These are phyloP conservation scores for Sistotremastrum niveocremeum DNA, from an alignment of 768 basidiomycete species.

Conservation along the genomic window DNA sequence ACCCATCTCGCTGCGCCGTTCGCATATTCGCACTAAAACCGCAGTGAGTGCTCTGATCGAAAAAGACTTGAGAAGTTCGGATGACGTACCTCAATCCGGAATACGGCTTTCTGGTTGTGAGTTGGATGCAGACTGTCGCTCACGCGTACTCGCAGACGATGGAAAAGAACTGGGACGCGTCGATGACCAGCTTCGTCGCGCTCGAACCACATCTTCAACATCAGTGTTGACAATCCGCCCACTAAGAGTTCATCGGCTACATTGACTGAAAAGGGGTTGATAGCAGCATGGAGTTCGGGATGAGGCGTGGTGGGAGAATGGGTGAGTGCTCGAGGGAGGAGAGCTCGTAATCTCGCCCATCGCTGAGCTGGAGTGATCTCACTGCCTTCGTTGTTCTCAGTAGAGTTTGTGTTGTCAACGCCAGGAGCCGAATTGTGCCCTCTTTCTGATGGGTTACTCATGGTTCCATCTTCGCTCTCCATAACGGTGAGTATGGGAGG, in stretches of 20 bases:
- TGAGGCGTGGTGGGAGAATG: too few species aligned
- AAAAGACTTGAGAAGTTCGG: not conserved
- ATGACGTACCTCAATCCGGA: slow-evolving; percentile 52
- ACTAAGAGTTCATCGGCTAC: slow-evolving; percentile 74
- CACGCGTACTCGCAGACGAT: slow-evolving; percentile 71
- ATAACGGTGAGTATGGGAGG: too few species aligned
- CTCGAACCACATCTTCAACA: slow-evolving; percentile 76
- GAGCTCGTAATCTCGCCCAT: slow-evolving; percentile 54
- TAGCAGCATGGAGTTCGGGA: slow-evolving; percentile 17
- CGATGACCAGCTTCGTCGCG: slow-evolving; percentile 74
- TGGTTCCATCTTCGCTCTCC: too few species aligned
- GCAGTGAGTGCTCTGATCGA: not conserved
- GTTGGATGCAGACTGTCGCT: slow-evolving; percentile 79
- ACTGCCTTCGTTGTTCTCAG: too few species aligned
- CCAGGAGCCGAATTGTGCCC: too few species aligned
- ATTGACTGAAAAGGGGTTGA: slow-evolving; percentile 44
- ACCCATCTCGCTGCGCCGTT: slow-evolving; percentile 91
- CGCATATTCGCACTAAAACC: slow-evolving; percentile 74
- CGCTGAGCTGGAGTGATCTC: slow-evolving; percentile 17
- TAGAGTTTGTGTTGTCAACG: too few species aligned
- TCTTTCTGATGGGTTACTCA: too few species aligned
- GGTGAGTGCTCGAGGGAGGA: slow-evolving; percentile 30
- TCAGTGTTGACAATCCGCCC: slow-evolving; percentile 64
- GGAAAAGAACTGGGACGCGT: slow-evolving; percentile 66
- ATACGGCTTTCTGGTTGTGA: slow-evolving; percentile 63